Base-by-base conservation (phyloP, 2,329 filamentous ascomycete species). In the Corynespora cassiicola region DNA sequence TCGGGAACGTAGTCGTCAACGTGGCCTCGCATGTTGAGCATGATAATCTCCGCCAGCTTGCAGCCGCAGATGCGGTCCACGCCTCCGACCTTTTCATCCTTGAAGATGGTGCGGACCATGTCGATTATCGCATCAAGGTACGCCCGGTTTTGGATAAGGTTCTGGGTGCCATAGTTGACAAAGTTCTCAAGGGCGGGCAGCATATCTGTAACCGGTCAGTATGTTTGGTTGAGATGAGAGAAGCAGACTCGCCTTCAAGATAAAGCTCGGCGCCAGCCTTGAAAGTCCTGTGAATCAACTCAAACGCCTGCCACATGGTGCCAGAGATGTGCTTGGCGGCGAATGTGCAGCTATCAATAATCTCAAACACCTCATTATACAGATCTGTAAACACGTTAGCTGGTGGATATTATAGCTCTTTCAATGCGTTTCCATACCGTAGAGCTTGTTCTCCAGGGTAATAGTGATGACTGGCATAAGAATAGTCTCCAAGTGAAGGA, bases 261-360 rank as follows among this genome's bases (percentile, higher is more conserved):
- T 99, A 99, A 29, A 97, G 82, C 75, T 99, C 92, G 22, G 92
- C 94, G 25, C 94, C 94, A 42, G 90, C 88, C 74, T 97, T 97
- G 78, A 99, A 99, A 1, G 92, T 96, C 52, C 88, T 84, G 72
- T 97, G 92, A 49, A 99, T 95, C 28, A 97, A 80, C 73, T 96
- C 91, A 66, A 99, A 99, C 2, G 94, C 92, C 70, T 92, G 86
- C 94, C 94, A 99, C 94, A 99, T 99, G 26, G 89, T 95, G 7
- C 87, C 84, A 1, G 94, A 96, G 54, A 99, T 97, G 42, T 83
- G 82, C 77, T 97, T 99, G 47, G 94, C 92, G 8, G 94, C 90
- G 67, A 97, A 99, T 6, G 94, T 99, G 77, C 94, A 99, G 77
- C 90, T 96, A 69, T 99, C 94, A 56, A 99, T 95, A 58, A 99